Conservation (phyloP, 1,284 basidiomycete genomes). For the Microbotryum intermedium region DNA sequence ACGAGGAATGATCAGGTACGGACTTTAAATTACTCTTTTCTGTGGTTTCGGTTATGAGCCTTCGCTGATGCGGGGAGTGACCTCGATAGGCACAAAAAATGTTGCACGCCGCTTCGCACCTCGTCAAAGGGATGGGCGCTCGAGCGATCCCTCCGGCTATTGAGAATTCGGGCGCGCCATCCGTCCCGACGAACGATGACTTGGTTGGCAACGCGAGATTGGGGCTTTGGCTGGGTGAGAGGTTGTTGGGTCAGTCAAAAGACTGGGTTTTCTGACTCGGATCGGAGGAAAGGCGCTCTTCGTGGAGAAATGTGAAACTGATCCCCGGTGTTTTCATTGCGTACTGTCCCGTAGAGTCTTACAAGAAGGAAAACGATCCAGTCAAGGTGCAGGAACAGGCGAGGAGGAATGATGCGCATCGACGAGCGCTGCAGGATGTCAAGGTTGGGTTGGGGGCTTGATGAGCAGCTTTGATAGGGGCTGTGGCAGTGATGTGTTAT, state of each 20-base stretch:
- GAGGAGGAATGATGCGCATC: neutral
- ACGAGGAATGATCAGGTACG: conserved; percentile 14
- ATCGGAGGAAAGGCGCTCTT: no score
- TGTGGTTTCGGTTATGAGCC: neutral
- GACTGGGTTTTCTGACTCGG: no score
- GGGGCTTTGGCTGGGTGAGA: conserved; percentile 5
- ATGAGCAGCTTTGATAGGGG: no score
- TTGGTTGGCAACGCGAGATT: conserved; percentile 4
- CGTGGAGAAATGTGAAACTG: neutral
- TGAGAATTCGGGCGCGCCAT: neutral
- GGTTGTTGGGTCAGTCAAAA: neutral
- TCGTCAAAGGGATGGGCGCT: conserved; percentile 2
- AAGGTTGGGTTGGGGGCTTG: no score
- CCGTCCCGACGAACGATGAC: neutral
- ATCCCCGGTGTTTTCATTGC: neutral
- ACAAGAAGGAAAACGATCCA: neutral
- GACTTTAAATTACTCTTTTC: neutral
- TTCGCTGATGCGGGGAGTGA: no score
- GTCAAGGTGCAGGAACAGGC: neutral
- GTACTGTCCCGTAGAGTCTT: neutral
- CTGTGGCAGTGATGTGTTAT: no score
- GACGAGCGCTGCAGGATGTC: neutral
- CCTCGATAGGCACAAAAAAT: conserved; percentile 9
- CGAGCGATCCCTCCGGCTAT: neutral
- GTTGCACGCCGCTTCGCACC: neutral